Evolutionary conservation across 2,329 filamentous ascomycete genomes (phyloP), one percentile per base, ranked within the genome.

Genomic region (Claviceps arundinis): DNA sequence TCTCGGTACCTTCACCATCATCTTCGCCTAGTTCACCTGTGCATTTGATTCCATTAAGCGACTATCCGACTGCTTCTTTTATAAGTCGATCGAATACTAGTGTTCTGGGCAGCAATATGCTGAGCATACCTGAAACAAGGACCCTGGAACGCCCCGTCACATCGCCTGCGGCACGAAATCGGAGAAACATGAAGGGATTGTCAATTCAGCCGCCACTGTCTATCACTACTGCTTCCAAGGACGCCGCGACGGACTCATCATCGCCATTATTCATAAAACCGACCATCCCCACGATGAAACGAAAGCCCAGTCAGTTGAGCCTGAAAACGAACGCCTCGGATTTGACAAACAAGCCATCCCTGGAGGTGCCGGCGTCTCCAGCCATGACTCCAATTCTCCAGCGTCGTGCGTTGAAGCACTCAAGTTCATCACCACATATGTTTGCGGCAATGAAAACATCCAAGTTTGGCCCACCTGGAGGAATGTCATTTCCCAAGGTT

Each of bases 11-110:
- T 7, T 96, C 91, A 5, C 89, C 93, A 3, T 91, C 85, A 50
- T 89, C 90, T 22, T 96, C 91, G 1, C 91, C 91, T 8, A 90
- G 96, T 68, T 96, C 93, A 2, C 88, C 89, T 1, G 73, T 85
- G 51, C 85, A 86, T 52, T 74, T 89, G 52, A 78, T 85, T 52
- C 82, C 87, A 3, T 74, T 88, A 45, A 81, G 80, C 48, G 81
- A 82, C 14, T 89, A 86, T 60, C 75, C 82, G 1, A 76, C 78
- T 4, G 79, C 81, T 6, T 74, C 73, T 3, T 82, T 83, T 57
- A 73, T 71, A 53, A 66, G 67, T 48, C 61, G 74, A 51, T 62
- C 69, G 70, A 68, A 62, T 46, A 53, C 50, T 47, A 59, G 59
- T 2, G 56, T 54, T 2, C 48, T 45, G 41, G 48, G 42, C 44